These are phyloP conservation scores for Pterocarpus macrocarpus DNA, from an alignment of 306 rosid genomes.

Conservation along the genomic window DNA sequence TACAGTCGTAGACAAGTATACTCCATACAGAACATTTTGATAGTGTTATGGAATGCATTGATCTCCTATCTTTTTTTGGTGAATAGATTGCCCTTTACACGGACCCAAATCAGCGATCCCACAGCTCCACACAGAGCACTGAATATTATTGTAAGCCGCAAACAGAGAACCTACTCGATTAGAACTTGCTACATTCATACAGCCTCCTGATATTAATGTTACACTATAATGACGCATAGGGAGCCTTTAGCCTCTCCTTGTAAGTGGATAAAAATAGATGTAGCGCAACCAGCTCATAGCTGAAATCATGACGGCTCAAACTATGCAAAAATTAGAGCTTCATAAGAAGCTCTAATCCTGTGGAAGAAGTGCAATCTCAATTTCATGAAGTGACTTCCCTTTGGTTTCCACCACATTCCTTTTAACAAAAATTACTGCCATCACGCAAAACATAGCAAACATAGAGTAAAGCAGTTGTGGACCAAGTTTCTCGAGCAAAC, in stretches of 20 bases:
- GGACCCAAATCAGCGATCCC: constrained; percentile 32
- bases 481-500: constrained; percentile 82
- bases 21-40: constrained; percentile 11
- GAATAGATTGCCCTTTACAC: constrained; percentile 31
- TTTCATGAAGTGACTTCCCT: constrained; percentile 97
- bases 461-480: constrained; percentile 81
- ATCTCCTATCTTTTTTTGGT: background rate
- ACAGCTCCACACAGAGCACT: background rate
- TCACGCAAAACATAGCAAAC: constrained; percentile 74
- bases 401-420: constrained; percentile 93
- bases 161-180: constrained; percentile 15
- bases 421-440: constrained; percentile 86
- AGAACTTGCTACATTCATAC: constrained; percentile 8
- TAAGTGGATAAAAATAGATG: constrained; percentile 3
- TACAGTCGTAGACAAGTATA: background rate
- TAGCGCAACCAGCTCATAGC: constrained; percentile 25
- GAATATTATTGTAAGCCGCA: constrained; percentile 29
- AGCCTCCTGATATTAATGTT: constrained; percentile 19
- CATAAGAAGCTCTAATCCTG: constrained; percentile 62
- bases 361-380: constrained; percentile 96
- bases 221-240: constrained; percentile 23
- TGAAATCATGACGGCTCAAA: constrained; percentile 32
- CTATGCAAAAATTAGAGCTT: constrained; percentile 23
- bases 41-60: background rate
- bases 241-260: constrained; percentile 47